Evolutionary conservation across 805 yeast genomes (phyloP).

Genomic region (Saccharomycopsis sp.): DNA sequence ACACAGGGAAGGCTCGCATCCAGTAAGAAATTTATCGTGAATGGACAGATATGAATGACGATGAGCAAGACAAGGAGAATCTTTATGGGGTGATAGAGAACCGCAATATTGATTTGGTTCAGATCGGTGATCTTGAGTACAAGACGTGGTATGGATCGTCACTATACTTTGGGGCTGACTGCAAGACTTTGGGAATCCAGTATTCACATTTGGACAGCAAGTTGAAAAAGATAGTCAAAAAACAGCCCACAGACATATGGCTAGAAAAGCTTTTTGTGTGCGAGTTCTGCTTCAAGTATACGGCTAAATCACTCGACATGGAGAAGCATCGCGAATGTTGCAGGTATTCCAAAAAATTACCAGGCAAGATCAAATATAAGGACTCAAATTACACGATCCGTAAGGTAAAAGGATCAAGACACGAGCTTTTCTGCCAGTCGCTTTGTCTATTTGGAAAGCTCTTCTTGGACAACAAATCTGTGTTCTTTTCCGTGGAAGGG

Average conservation of each 20-base stretch:
- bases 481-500: slow-evolving; percentile 69
- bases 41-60: not conserved
- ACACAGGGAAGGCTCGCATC: no score
- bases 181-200: slow-evolving; percentile 40
- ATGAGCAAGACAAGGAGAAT: slow-evolving; percentile 25
- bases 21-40: no score
- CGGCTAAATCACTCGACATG: slow-evolving; percentile 41
- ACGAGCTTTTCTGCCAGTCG: slow-evolving; percentile 70
- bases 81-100: slow-evolving; percentile 55
- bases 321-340: slow-evolving; percentile 46
- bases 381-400: slow-evolving; percentile 52
- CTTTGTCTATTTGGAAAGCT: slow-evolving; percentile 80
- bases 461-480: slow-evolving; percentile 83
- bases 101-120: slow-evolving; percentile 59
- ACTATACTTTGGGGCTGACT: slow-evolving; percentile 57
- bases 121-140: slow-evolving; percentile 60
- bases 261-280: slow-evolving; percentile 63
- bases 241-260: slow-evolving; percentile 37
- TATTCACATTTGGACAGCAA: slow-evolving; percentile 22
- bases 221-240: slow-evolving; percentile 19
- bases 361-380: slow-evolving; percentile 66
- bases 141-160: slow-evolving; percentile 87
- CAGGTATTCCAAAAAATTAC: slow-evolving; percentile 34
- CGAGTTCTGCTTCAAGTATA: slow-evolving; percentile 77
- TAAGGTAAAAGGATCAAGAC: slow-evolving; percentile 58